Evolutionary conservation across 768 basidiomycete species (phyloP).

Genomic region (Vishniacozyma victoriae): DNA sequence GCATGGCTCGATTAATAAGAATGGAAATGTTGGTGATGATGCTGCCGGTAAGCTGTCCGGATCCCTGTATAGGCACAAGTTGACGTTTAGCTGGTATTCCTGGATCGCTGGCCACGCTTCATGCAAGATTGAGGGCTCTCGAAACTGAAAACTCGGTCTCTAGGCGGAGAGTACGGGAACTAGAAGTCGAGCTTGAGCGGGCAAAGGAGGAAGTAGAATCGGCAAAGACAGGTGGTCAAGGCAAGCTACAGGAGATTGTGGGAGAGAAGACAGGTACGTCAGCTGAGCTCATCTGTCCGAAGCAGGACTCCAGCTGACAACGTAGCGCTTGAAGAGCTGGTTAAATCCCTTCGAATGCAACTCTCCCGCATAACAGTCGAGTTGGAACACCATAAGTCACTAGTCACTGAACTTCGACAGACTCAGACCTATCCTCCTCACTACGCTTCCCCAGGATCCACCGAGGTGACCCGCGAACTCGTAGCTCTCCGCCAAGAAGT

Average conservation of each 20-base stretch:
- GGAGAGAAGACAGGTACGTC: constrained; percentile 78
- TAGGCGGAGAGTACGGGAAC: constrained; percentile 71
- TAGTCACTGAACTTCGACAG: constrained; percentile 51
- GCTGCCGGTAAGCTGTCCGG: constrained; percentile 27
- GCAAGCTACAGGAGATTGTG: constrained; percentile 66
- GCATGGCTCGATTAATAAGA: constrained; percentile 27
- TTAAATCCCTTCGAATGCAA: constrained; percentile 66
- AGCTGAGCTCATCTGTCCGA: neutral
- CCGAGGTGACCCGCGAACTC: constrained; percentile 23
- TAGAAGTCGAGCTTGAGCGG: constrained; percentile 78
- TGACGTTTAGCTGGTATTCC: constrained; percentile 17
- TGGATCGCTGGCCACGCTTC: constrained; percentile 37
- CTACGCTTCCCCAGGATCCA: constrained; percentile 1
- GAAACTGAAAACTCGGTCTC: constrained; percentile 79
- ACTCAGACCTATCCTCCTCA: constrained; percentile 4
- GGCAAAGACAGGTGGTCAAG: constrained; percentile 50
- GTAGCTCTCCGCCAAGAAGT: constrained; percentile 71
- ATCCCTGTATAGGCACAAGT: neutral
- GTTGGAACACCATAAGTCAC: constrained; percentile 61
- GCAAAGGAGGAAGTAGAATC: constrained; percentile 51
- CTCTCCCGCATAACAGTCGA: constrained; percentile 72
- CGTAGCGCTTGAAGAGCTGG: constrained; percentile 75
- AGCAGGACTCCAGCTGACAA: constrained; percentile 13
- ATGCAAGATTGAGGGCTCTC: constrained; percentile 59
- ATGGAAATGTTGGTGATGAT: constrained; percentile 31